phyloP scores from a whole-genome alignment of 2,329 filamentous ascomycete species.

The Cercospora sp. region DNA sequence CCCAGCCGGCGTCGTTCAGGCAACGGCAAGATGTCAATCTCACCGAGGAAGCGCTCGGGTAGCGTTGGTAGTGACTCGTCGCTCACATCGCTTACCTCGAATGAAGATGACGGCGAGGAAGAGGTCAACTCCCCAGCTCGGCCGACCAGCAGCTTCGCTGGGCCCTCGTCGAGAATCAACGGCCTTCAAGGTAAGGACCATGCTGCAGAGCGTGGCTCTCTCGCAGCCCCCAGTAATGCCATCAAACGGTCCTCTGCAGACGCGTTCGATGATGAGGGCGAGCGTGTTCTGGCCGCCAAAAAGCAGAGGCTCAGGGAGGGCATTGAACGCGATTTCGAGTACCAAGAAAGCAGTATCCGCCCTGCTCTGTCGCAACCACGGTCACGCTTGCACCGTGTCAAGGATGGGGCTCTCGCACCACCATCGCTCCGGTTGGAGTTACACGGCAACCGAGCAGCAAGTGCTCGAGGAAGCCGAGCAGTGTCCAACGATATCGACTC shows the following conservation, averaged over 20 bases:
- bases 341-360: slow-evolving; percentile 38
- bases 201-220: slow-evolving; percentile 34
- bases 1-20: slow-evolving; percentile 23
- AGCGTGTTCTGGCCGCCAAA: slow-evolving; percentile 35
- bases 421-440: slow-evolving; percentile 29
- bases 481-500: slow-evolving; percentile 35
- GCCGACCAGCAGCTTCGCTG: slow-evolving; percentile 12
- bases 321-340: slow-evolving; percentile 34
- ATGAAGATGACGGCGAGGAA: slow-evolving; percentile 34
- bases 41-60: slow-evolving; percentile 31
- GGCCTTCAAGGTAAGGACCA: slow-evolving; percentile 32
- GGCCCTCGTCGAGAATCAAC: slow-evolving; percentile 19
- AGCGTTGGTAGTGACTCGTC: slow-evolving; percentile 35
- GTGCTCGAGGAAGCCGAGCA: slow-evolving; percentile 30
- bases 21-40: slow-evolving; percentile 30
- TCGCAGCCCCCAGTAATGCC: slow-evolving; percentile 28
- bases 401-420: slow-evolving; percentile 26
- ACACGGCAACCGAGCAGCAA: slow-evolving; percentile 27
- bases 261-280: slow-evolving; percentile 34
- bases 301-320: slow-evolving; percentile 38
- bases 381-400: slow-evolving; percentile 23
- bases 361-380: slow-evolving; percentile 23
- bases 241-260: slow-evolving; percentile 41
- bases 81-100: slow-evolving; percentile 40
- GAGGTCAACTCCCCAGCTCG: slow-evolving; percentile 23